A percentile compares a stretch with the other conserved stretches of the same genome.
Conservation (phyloP, 208 protist genomes). For the Vickermania ingenoplastis region DNA sequence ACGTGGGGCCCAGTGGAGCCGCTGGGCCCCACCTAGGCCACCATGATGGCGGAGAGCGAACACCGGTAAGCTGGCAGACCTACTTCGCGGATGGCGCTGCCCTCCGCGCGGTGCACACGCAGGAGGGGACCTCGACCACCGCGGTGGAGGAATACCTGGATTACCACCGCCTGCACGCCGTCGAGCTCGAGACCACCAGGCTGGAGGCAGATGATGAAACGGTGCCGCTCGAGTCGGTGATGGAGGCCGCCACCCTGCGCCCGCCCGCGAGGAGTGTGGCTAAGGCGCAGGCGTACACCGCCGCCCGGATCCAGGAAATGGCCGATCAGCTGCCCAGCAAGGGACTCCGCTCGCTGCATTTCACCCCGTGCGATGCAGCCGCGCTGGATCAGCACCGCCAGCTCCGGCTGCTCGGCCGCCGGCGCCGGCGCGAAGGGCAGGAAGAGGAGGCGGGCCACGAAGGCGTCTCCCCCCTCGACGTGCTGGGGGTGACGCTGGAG, state of each 20-base stretch:
- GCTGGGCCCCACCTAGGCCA: slow-evolving; percentile 43
- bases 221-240: not conserved
- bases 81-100: not conserved
- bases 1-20: slow-evolving; percentile 1
- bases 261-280: too few species aligned
- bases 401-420: too few species aligned
- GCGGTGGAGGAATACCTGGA: slow-evolving; percentile 15
- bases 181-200: slow-evolving; percentile 1
- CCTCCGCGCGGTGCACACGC: slow-evolving; percentile 6
- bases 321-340: not conserved
- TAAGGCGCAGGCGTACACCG: too few species aligned
- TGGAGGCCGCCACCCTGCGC: slow-evolving; percentile 1
- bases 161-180: slow-evolving; percentile 17
- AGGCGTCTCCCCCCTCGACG: not conserved
- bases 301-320: not conserved
- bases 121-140: slow-evolving; percentile 12
- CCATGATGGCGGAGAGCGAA: slow-evolving; percentile 45
- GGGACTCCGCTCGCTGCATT: not conserved
- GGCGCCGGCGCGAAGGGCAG: not conserved
- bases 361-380: not conserved
- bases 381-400: too few species aligned
- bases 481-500: not conserved
- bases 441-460: not conserved
- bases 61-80: slow-evolving; percentile 20
- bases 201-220: not conserved